A percentile compares a stretch with the other conserved stretches of the same genome.
phyloP scores from a whole-genome alignment of 2,329 filamentous ascomycete species.

The Penicillium olsonii region DNA sequence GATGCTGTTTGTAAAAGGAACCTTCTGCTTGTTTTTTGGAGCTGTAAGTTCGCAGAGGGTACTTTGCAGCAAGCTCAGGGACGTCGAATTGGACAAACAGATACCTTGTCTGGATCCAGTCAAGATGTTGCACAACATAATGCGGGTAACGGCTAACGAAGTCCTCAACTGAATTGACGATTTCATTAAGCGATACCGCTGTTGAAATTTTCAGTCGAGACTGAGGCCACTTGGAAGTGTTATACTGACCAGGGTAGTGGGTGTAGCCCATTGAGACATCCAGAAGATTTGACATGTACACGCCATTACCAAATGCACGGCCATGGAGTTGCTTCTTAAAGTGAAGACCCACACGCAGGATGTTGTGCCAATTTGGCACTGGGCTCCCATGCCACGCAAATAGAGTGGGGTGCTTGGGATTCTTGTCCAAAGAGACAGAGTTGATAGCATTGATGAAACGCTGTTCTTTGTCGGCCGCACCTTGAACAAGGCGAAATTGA shows the following conservation, averaged over 20 bases:
- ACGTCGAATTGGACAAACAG: constrained; percentile 62
- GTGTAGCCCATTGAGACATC: constrained; percentile 59
- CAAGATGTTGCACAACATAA: constrained; percentile 71
- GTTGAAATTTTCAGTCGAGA: constrained; percentile 62
- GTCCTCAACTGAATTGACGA: constrained; percentile 70
- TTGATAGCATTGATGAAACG: constrained; percentile 68
- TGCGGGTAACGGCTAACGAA: constrained; percentile 61
- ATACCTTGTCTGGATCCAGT: constrained; percentile 91
- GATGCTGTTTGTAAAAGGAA: constrained; percentile 40
- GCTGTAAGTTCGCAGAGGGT: neutral
- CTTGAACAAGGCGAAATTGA: constrained; percentile 87
- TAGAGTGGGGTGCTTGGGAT: constrained; percentile 63
- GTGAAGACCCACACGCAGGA: constrained; percentile 78
- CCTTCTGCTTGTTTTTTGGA: neutral
- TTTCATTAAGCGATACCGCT: constrained; percentile 78
- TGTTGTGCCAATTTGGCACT: constrained; percentile 83
- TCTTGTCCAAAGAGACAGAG: constrained; percentile 36
- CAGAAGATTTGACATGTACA: constrained; percentile 72
- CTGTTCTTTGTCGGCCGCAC: constrained; percentile 82
- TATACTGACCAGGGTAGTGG: neutral
- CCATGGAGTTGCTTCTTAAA: constrained; percentile 66
- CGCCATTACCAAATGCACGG: constrained; percentile 73
- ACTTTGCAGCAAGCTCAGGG: neutral
- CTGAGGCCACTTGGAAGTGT: constrained; percentile 59
- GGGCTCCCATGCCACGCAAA: constrained; percentile 86